These are phyloP conservation scores for Flueggea neowawraea DNA, from an alignment of 441 rosid genomes.

Conservation along the genomic window DNA sequence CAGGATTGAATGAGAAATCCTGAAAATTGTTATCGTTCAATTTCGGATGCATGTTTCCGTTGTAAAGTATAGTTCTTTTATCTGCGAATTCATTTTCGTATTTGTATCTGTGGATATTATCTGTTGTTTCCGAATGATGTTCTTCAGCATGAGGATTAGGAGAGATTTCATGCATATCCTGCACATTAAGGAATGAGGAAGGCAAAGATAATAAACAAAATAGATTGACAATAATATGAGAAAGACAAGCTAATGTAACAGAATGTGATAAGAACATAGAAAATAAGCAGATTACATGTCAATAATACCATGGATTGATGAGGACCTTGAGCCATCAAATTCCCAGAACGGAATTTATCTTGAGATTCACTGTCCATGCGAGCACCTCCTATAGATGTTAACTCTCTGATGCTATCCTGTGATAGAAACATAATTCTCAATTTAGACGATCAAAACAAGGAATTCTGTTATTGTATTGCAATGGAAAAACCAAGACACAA, in stretches of 20 bases:
- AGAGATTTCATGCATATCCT: constrained; percentile 33
- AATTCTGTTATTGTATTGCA: too few species aligned
- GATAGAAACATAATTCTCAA: constrained; percentile 6
- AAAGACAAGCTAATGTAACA: constrained; percentile 6
- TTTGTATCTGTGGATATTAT: constrained; percentile 20
- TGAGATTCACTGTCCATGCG: constrained; percentile 34
- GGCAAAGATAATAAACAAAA: constrained; percentile 3
- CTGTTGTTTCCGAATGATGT: constrained; percentile 24
- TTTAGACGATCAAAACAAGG: too few species aligned
- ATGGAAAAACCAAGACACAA: too few species aligned
- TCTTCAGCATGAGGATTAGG: constrained; percentile 28
- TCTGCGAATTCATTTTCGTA: constrained; percentile 21
- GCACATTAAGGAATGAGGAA: constrained; percentile 9
- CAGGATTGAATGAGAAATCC: constrained; percentile 33
- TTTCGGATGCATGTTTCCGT: constrained; percentile 26
- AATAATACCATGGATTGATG: constrained; percentile 44
- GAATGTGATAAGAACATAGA: constrained; percentile 4
- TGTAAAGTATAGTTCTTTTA: constrained; percentile 16
- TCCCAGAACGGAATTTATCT: constrained; percentile 23
- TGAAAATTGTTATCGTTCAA: constrained; percentile 23
- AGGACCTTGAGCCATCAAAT: constrained; percentile 30
- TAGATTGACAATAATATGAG: neutral
- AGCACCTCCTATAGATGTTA: constrained; percentile 37
- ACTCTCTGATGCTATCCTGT: constrained; percentile 79
- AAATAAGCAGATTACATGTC: constrained; percentile 38